Evolutionary conservation across 1,284 basidiomycete genomes (phyloP).

Genomic region (Trametes polyzona): DNA sequence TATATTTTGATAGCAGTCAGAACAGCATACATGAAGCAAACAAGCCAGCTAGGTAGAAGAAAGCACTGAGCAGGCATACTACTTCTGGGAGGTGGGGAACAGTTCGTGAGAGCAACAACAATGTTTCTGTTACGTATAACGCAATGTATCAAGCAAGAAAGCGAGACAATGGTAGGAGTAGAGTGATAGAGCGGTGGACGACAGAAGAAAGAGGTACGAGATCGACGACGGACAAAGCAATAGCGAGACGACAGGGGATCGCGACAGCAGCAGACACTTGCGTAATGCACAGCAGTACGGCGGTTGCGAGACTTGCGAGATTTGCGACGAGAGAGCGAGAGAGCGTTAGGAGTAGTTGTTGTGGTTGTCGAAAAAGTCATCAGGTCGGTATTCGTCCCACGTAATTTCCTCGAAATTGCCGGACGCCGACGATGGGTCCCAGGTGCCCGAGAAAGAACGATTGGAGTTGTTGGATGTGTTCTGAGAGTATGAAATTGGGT

Average conservation of each 20-base stretch:
- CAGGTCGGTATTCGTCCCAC: conserved; percentile 21
- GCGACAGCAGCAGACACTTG: not conserved
- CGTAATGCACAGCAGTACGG: conserved; percentile 7
- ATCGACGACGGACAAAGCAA: not conserved
- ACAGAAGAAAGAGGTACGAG: not conserved
- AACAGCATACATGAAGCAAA: not conserved
- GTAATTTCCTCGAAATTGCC: conserved; percentile 9
- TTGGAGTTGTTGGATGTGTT: conserved; percentile 7
- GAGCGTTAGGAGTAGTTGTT: conserved; percentile 20
- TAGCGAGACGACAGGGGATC: conserved; percentile 2
- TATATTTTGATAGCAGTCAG: too few relatives aligned
- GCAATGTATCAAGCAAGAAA: too few relatives aligned
- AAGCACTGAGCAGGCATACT: too few relatives aligned
- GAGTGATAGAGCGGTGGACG: too few relatives aligned
- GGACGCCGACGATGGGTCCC: conserved; percentile 12
- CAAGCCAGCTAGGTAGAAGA: too few relatives aligned
- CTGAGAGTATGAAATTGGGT: not conserved
- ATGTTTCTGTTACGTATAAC: too few relatives aligned
- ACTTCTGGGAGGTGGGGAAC: too few relatives aligned
- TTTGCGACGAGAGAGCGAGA: conserved; percentile 8
- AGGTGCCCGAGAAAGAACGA: conserved; percentile 23
- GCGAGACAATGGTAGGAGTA: too few relatives aligned
- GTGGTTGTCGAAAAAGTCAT: conserved; percentile 15
- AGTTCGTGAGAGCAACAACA: too few relatives aligned
- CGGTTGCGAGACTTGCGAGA: not conserved